These are phyloP conservation scores for Penicillium angulare DNA, from an alignment of 495 filamentous ascomycete species.

Conservation along the genomic window DNA sequence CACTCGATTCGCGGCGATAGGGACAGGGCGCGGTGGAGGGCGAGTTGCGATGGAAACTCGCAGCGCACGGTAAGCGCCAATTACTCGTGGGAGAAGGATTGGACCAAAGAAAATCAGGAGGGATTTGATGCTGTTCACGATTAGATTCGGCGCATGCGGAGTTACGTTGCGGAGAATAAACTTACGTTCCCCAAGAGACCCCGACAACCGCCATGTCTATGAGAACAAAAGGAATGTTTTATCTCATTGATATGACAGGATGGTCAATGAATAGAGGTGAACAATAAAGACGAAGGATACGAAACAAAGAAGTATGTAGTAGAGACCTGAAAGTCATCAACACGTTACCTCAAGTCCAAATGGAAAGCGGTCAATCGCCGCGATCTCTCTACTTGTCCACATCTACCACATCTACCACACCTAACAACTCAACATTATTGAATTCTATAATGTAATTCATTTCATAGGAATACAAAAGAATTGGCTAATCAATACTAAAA, in stretches of 20 bases:
- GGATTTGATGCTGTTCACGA: slow-evolving; percentile 61
- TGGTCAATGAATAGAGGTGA: background rate
- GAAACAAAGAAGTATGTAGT: background rate
- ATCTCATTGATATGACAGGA: background rate
- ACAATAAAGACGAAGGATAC: background rate
- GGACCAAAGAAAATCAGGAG: slow-evolving; percentile 84
- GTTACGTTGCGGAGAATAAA: slow-evolving; percentile 5
- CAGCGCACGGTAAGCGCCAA: slow-evolving; percentile 66
- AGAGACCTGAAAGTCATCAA: background rate
- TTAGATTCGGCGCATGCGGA: slow-evolving; percentile 12
- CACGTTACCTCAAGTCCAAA: background rate
- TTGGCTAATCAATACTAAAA: too few species aligned
- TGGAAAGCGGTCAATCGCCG: background rate
- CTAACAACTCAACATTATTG: too few species aligned
- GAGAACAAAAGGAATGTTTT: background rate
- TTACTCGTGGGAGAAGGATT: slow-evolving; percentile 70
- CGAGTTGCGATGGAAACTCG: slow-evolving; percentile 55
- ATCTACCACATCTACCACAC: too few species aligned
- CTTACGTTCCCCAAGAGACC: slow-evolving; percentile 40
- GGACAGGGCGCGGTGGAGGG: slow-evolving; percentile 52
- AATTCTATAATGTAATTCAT: too few species aligned
- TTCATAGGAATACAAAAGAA: too few species aligned
- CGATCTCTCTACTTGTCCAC: background rate
- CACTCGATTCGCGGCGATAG: slow-evolving; percentile 43
- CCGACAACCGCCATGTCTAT: slow-evolving; percentile 33